These are phyloP conservation scores for Myxozyma sirexii DNA, from an alignment of 805 yeast species.

Conservation along the genomic window DNA sequence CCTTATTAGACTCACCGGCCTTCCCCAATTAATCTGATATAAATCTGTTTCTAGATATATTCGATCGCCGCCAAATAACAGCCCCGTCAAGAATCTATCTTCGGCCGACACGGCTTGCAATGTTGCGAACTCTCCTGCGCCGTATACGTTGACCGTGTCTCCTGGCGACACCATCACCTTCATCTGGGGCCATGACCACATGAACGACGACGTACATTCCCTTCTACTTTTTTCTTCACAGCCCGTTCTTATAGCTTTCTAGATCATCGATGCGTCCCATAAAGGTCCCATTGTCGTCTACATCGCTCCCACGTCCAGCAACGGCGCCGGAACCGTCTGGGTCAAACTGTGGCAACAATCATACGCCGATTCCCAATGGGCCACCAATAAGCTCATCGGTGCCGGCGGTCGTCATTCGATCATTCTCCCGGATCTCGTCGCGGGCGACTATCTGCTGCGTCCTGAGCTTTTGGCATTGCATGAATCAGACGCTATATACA, in stretches of 20 bases:
- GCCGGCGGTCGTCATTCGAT: constrained; percentile 22
- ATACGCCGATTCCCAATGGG: constrained; percentile 19
- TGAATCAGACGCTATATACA: constrained; percentile 11
- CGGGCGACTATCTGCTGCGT: constrained; percentile 28
- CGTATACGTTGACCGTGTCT: constrained; percentile 12
- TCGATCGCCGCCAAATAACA: constrained; percentile 20
- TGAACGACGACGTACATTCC: constrained; percentile 16
- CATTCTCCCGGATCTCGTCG: constrained; percentile 19
- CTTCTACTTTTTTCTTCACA: neutral
- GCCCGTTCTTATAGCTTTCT: too few species aligned
- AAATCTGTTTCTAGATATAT: constrained; percentile 8
- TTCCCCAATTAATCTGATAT: neutral
- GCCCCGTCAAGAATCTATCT: constrained; percentile 23
- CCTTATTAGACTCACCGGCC: neutral
- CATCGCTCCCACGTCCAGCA: constrained; percentile 17
- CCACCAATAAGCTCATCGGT: constrained; percentile 16
- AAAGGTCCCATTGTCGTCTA: constrained; percentile 28
- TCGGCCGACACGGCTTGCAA: constrained; percentile 23
- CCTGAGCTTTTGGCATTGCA: constrained; percentile 29
- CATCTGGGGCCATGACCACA: constrained; percentile 22
- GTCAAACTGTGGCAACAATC: constrained; percentile 28
- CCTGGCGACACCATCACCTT: constrained; percentile 23
- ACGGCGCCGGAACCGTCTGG: constrained; percentile 19
- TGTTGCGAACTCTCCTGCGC: constrained; percentile 15
- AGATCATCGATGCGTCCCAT: constrained; percentile 20